Percentiles rank a stretch among this genome's conserved stretches.
Evolutionary conservation across 1,284 basidiomycete genomes (phyloP).

Genomic region (Austroboletus niveus): DNA sequence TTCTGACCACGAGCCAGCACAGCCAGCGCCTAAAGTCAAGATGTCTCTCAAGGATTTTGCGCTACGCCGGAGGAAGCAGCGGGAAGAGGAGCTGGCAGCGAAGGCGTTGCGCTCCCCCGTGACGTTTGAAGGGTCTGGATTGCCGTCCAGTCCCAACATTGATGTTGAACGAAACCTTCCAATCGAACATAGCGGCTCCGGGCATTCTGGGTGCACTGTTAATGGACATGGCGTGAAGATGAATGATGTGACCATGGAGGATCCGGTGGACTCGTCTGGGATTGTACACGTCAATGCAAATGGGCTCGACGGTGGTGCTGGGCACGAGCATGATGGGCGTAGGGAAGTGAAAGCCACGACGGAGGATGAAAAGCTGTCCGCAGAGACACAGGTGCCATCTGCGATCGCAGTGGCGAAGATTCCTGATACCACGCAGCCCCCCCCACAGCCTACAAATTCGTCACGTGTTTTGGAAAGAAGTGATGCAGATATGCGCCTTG

Average conservation of each 20-base stretch:
- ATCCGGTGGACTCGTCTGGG: background rate
- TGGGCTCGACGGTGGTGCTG: background rate
- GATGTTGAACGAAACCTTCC: constrained; percentile 16
- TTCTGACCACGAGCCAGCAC: constrained; percentile 8
- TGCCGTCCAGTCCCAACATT: constrained; percentile 21
- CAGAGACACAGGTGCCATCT: background rate
- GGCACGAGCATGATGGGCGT: background rate
- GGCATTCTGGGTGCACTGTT: background rate
- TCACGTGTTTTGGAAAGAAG: constrained; percentile 4
- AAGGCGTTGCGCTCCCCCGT: constrained; percentile 27
- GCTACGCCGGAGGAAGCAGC: constrained; percentile 43
- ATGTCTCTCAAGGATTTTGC: constrained; percentile 50
- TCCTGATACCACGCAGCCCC: background rate
- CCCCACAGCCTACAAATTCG: background rate
- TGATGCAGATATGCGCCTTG: constrained; percentile 4
- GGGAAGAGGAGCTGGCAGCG: constrained; percentile 38
- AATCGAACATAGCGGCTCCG: constrained; percentile 3
- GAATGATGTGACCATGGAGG: constrained; percentile 3
- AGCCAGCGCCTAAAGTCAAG: constrained; percentile 44
- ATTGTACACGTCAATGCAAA: background rate
- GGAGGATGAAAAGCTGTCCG: background rate
- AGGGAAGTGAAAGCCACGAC: background rate
- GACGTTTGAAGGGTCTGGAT: constrained; percentile 11
- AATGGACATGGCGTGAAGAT: constrained; percentile 13
- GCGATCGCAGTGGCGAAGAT: background rate